A percentile compares a stretch with the other conserved stretches of the same genome.
phyloP scores from a whole-genome alignment of 345 rosid genomes.

The Mercurialis annua region DNA sequence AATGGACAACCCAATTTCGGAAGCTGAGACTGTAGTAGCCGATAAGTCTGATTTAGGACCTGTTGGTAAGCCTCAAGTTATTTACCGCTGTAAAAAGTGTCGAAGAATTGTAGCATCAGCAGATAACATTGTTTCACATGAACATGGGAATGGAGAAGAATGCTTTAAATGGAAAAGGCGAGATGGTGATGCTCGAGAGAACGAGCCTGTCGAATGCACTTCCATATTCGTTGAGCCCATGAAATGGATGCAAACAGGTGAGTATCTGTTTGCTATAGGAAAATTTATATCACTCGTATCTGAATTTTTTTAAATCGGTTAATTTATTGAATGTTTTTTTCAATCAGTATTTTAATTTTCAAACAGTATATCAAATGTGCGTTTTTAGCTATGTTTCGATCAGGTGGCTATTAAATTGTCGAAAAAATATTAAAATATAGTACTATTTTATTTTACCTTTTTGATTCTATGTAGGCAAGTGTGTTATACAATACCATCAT shows the following conservation, averaged over 20 bases:
- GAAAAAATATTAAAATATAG: no score
- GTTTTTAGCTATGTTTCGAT: no score
- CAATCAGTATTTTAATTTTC: no score
- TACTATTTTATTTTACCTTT: no score
- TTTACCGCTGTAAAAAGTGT: conserved; percentile 83
- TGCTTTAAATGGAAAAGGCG: conserved; percentile 78
- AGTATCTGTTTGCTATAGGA: not conserved
- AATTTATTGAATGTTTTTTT: no score
- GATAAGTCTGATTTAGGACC: conserved; percentile 25
- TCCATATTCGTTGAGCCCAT: conserved; percentile 88
- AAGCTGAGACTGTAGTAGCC: conserved; percentile 20
- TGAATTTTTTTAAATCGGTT: no score
- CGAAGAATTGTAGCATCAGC: conserved; percentile 72
- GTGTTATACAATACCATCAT: no score
- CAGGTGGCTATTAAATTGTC: no score
- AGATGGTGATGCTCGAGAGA: conserved; percentile 32
- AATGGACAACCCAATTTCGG: not conserved
- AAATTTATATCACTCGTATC: no score
- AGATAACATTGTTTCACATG: conserved; percentile 59
- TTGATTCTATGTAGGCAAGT: no score
- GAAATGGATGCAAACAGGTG: conserved; percentile 92
- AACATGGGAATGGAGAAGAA: conserved; percentile 70
- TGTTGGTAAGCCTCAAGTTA: conserved; percentile 39
- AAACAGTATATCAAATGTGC: no score
- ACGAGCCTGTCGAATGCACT: conserved; percentile 52